Percentiles rank a stretch among this genome's conserved stretches.
Evolutionary conservation across 78 protist species (phyloP).

Genomic region (Creolimax fragrantissima): DNA sequence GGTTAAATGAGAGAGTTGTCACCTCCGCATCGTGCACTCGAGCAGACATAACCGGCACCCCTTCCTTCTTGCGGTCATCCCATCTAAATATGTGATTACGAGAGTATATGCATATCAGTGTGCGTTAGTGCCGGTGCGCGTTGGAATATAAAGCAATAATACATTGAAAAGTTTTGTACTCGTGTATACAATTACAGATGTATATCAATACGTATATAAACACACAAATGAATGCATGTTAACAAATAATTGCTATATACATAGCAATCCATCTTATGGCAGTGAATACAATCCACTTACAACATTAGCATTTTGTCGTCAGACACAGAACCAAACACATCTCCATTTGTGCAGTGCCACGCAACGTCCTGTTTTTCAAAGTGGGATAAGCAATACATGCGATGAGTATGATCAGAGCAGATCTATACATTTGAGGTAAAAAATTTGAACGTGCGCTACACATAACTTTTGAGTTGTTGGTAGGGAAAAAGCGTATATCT

Average conservation of each 20-base stretch:
- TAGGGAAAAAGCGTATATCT: no score
- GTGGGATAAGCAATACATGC: no score
- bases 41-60: neutral
- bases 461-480: no score
- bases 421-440: no score
- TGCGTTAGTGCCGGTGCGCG: no score
- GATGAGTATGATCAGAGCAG: no score
- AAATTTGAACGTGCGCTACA: no score
- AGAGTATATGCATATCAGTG: no score
- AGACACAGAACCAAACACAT: conserved; percentile 74
- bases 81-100: no score
- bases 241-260: neutral
- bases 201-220: neutral
- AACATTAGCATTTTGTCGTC: conserved; percentile 70
- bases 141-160: no score
- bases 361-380: conserved; percentile 77
- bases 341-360: conserved; percentile 64
- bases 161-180: no score
- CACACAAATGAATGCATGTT: neutral
- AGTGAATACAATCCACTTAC: neutral
- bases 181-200: neutral
- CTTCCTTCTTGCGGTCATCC: conserved; percentile 36
- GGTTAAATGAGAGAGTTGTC: conserved; percentile 81
- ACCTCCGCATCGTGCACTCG: conserved; percentile 64
- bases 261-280: neutral